phyloP scores from a whole-genome alignment of 129 eudicot genomes.

The Pulicaria dysenterica region DNA sequence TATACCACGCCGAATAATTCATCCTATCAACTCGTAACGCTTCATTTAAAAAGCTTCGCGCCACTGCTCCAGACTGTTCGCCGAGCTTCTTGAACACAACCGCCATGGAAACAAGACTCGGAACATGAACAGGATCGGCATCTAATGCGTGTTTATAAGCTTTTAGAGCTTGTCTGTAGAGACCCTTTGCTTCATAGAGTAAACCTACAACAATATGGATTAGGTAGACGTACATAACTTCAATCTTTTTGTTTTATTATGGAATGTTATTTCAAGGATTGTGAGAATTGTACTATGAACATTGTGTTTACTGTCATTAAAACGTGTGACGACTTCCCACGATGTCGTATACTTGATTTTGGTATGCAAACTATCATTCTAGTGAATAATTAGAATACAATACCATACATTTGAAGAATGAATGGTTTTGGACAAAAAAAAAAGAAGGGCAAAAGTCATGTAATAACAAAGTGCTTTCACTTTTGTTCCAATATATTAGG shows the following conservation, averaged over 20 bases:
- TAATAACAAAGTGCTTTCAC: too few species aligned
- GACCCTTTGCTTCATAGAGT: conserved; percentile 76
- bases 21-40: conserved; percentile 70
- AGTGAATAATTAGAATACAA: too few species aligned
- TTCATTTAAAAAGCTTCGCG: conserved; percentile 67
- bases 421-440: neutral
- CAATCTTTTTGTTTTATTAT: neutral
- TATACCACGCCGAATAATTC: conserved; percentile 69
- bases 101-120: conserved; percentile 75
- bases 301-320: too few species aligned
- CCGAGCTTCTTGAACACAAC: conserved; percentile 53
- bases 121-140: conserved; percentile 61
- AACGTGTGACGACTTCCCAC: too few species aligned
- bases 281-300: neutral
- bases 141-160: conserved; percentile 58
- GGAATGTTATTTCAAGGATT: too few species aligned
- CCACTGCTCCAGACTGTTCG: conserved; percentile 39
- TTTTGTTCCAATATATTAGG: too few species aligned
- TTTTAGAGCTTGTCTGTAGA: conserved; percentile 60
- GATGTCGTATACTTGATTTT: too few species aligned
- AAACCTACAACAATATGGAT: conserved; percentile 47
- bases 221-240: neutral
- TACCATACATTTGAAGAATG: neutral
- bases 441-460: too few species aligned
- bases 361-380: too few species aligned